phyloP scores from a whole-genome alignment of 352 stramenopile species.

The Aphanomyces astaci region DNA sequence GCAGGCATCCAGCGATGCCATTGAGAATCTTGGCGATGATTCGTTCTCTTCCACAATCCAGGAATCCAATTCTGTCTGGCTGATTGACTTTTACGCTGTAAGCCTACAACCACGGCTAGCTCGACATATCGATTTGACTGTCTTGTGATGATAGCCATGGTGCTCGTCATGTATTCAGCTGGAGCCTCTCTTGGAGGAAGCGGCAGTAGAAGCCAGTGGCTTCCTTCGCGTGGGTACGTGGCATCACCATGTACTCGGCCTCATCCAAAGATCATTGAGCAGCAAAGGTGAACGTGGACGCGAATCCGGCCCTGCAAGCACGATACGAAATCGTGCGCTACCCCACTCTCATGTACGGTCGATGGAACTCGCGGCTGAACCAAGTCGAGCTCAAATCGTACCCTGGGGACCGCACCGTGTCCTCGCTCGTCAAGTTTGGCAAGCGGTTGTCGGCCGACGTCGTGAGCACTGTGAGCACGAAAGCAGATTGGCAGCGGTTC shows the following conservation, averaged over 20 bases:
- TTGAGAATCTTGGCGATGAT: not conserved
- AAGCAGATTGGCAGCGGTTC: not conserved
- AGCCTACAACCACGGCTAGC: not conserved
- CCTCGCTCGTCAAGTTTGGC: conserved; percentile 3
- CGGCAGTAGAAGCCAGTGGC: not conserved
- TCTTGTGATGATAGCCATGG: conserved; percentile 3
- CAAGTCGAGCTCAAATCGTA: not conserved
- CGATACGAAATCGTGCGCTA: conserved; percentile 9
- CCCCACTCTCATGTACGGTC: conserved; percentile 8
- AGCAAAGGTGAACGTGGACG: conserved; percentile 8
- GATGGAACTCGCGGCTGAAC: conserved; percentile 1
- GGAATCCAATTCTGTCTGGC: not conserved
- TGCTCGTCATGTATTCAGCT: not conserved
- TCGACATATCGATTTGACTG: not conserved
- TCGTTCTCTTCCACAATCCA: not conserved
- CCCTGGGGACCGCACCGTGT: not conserved
- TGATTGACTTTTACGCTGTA: conserved; percentile 16
- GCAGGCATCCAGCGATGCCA: not conserved
- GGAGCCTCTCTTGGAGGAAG: not conserved
- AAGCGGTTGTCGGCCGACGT: not conserved
- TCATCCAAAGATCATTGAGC: not conserved
- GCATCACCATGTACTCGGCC: no score
- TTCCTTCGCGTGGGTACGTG: not conserved
- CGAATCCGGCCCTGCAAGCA: not conserved
- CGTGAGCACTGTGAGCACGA: not conserved